Conservation (phyloP, 2,329 filamentous ascomycete species). For the Fusarium papillatum region DNA sequence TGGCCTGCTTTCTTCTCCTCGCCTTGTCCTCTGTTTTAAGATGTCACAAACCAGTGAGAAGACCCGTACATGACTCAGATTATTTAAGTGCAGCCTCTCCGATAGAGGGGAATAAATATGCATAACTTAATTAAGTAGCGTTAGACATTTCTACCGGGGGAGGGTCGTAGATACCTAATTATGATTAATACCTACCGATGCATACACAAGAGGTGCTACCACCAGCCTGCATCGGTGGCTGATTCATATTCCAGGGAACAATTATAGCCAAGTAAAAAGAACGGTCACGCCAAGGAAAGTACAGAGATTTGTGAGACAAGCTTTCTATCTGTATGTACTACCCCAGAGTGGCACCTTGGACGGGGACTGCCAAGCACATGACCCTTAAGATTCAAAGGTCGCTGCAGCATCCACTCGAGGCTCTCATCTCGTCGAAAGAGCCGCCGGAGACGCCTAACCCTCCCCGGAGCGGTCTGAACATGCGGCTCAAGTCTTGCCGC, state of each 20-base stretch:
- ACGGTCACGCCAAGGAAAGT: background rate
- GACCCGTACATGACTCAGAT: background rate
- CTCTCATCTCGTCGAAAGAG: background rate
- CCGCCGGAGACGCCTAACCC: constrained; percentile 21
- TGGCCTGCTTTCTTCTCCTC: background rate
- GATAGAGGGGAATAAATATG: too few relatives aligned
- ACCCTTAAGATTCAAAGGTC: background rate
- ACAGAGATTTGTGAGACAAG: background rate
- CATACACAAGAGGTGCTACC: background rate
- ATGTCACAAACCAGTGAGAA: background rate
- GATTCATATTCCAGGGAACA: background rate
- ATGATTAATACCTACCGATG: background rate
- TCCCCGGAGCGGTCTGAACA: constrained; percentile 8
- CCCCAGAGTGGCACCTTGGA: background rate
- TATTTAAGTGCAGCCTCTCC: too few relatives aligned
- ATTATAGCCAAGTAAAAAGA: background rate
- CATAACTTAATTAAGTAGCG: too few relatives aligned
- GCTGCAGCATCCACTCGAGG: background rate
- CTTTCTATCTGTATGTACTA: background rate
- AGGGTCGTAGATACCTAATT: too few relatives aligned
- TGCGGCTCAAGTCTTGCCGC: background rate
- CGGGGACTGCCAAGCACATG: background rate
- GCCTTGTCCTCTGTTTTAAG: background rate
- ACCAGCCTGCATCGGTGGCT: background rate
- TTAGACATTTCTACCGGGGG: too few relatives aligned